Base-by-base conservation (phyloP, 768 basidiomycete species). In the Trametes elegans region DNA sequence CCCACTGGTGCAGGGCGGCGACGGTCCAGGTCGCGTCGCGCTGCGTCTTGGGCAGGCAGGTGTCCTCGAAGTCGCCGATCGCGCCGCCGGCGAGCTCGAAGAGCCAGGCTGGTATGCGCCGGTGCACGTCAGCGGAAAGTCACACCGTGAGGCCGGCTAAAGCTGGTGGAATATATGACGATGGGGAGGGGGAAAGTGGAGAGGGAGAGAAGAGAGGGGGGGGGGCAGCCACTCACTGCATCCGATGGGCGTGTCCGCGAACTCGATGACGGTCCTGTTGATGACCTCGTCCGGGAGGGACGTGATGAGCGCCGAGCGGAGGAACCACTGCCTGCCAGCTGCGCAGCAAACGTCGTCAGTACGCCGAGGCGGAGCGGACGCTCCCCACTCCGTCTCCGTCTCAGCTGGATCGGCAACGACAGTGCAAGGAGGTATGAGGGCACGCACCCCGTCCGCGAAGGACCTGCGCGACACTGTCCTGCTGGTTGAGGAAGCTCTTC, bases 1-100 rank as follows among this genome's bases (percentile, higher is more conserved):
- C 88, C 93, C 93, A 96, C 66, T 96, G 93, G 68, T 95, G 93
- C 23, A 95, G 75, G 16, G 93, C 93, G 3, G 90, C 88, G 49
- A 96, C 83, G 2, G 89, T 93, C 71, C 93, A 96, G 8, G 80
- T 68, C 0, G 90, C 87, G 67, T 92, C 79, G 43, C 93, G 84
- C 64, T 92, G 89, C 10, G 79, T 76, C 66, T 85, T 84, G 3
- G 92, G 90, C 13, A 93, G 70, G 61, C 88, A 90, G 11, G 77
- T 84, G 59, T 86, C 77, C 51, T 89, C 85, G 55, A 80, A 82
- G 66, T 93, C 91, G 0, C 70, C 68, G 35, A 91, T 79, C 1
- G 89, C 89, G 16, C 91, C 91, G 2, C 89, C 93, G 0, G 88
- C 88, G 36, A 93, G 79, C 69, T 97, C 93, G 68, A 96, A 95